These are phyloP conservation scores for Neopestalotiopsis sp. DNA, from an alignment of 2,329 filamentous ascomycete genomes.

Conservation along the genomic window DNA sequence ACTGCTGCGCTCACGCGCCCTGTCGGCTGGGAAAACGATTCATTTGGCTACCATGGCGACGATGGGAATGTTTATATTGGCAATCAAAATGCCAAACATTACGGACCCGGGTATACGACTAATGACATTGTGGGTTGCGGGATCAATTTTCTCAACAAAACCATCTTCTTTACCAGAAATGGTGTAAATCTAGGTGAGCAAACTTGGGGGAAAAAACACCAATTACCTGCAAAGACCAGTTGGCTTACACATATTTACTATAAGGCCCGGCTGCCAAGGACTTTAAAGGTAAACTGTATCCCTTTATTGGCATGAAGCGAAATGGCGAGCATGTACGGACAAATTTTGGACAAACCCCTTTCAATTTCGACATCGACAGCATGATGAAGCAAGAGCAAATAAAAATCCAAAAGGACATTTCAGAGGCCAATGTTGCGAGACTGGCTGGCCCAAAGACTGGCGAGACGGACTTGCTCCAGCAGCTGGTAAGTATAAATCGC, in stretches of 20 bases:
- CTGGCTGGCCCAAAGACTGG: slow-evolving; percentile 65
- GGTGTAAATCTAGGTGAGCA: slow-evolving; percentile 59
- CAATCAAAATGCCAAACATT: slow-evolving; percentile 60
- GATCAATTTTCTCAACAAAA: slow-evolving; percentile 67
- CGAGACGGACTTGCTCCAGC: slow-evolving; percentile 81
- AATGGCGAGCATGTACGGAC: slow-evolving; percentile 64
- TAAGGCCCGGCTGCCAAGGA: slow-evolving; percentile 74
- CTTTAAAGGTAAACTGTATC: slow-evolving; percentile 69
- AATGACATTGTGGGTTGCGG: slow-evolving; percentile 69
- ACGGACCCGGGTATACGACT: slow-evolving; percentile 59
- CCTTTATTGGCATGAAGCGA: slow-evolving; percentile 69
- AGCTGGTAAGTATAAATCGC: slow-evolving; percentile 59
- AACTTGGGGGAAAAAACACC: not conserved
- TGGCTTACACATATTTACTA: not conserved
- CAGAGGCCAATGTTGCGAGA: slow-evolving; percentile 57
- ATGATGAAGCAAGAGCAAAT: slow-evolving; percentile 77
- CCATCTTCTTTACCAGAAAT: slow-evolving; percentile 74
- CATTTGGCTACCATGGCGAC: slow-evolving; percentile 73
- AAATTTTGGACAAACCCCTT: slow-evolving; percentile 76
- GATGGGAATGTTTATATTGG: slow-evolving; percentile 67
- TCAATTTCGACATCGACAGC: slow-evolving; percentile 89
- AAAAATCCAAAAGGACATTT: slow-evolving; percentile 65
- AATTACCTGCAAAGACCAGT: not conserved
- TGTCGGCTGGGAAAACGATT: slow-evolving; percentile 71
- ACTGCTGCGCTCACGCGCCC: slow-evolving; percentile 58